Evolutionary conservation across 2,329 filamentous ascomycete species (phyloP), one percentile per base, ranked within the genome.

Genomic region (Metarhizium anisopliae): DNA sequence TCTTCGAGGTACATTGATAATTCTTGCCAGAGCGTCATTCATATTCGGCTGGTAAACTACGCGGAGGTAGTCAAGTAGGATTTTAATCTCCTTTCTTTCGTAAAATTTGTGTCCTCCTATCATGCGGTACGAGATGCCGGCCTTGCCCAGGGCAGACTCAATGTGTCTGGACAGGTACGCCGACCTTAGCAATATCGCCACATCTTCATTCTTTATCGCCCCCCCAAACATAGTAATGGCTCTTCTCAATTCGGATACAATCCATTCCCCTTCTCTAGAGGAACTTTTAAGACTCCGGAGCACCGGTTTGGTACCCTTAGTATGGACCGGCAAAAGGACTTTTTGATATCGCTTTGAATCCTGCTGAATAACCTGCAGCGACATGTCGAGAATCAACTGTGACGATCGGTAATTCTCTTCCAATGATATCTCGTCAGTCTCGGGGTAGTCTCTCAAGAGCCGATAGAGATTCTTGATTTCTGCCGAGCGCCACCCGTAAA

Each of bases 341-440:
- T 96, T 97, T 56, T 87, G 78, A 53, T 92, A 94, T 57, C 93
- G 80, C 40, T 81, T 82, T 52, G 81, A 80, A 68, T 99, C 93
- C 70, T 97, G 93, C 68, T 96, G 86, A 59, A 99, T 97, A 51
- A 99, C 85, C 58, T 86, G 83, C 58, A 95, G 78, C 0, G 94
- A 91, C 6, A 88, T 83, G 57, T 82, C 79, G 29, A 97, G 76
- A 57, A 99, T 96, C 7, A 85, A 85, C 43, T 86, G 89, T 0
- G 91, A 95, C 1, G 93, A 97, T 25, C 93, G 83, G 67, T 99
- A 99, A 64, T 97, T 99, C 65, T 96, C 89, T 67, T 96, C 89
- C 2, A 99, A 77, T 6, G 93, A 85, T 49, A 96, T 84, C 56
- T 94, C 87, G 4, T 90, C 80, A 0, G 91, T 94, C 30, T 87